These are phyloP conservation scores for Tetradesmus obliquus DNA, from an alignment of 139 green algal species.

Conservation along the genomic window DNA sequence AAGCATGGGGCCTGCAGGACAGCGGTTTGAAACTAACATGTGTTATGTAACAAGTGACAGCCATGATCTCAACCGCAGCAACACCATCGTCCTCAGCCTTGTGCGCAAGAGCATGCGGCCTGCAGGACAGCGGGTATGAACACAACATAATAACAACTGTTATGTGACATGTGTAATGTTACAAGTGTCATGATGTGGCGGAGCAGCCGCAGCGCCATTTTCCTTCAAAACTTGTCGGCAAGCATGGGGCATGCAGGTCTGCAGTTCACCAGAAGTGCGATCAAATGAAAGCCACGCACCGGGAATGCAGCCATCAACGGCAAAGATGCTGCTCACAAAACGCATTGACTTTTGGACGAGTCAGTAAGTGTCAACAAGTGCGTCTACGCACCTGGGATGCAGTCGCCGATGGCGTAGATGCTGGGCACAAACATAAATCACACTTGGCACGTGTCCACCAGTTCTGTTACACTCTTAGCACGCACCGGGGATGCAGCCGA, in stretches of 20 bases:
- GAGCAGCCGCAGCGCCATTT: no score
- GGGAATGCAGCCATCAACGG: conserved; percentile 85
- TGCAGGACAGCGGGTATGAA: background rate
- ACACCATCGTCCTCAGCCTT: conserved; percentile 99
- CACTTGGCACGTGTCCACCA: background rate
- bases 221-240: no score
- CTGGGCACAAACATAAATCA: conserved; percentile 50
- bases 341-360: background rate
- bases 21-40: background rate
- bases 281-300: background rate
- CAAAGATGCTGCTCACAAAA: conserved; percentile 74
- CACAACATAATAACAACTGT: no score
- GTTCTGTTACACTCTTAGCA: no score
- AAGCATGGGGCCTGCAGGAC: conserved; percentile 89
- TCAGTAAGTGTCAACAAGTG: no score
- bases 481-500: conserved; percentile 76
- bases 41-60: conserved; percentile 47
- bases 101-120: conserved; percentile 97
- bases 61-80: conserved; percentile 94
- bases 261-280: no score
- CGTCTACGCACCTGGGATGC: conserved; percentile 73
- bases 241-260: background rate
- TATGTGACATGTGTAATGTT: no score
- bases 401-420: conserved; percentile 96
- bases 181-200: no score